Evolutionary conservation across 2,329 filamentous ascomycete species (phyloP).

Genomic region (Aspergillus ruber): DNA sequence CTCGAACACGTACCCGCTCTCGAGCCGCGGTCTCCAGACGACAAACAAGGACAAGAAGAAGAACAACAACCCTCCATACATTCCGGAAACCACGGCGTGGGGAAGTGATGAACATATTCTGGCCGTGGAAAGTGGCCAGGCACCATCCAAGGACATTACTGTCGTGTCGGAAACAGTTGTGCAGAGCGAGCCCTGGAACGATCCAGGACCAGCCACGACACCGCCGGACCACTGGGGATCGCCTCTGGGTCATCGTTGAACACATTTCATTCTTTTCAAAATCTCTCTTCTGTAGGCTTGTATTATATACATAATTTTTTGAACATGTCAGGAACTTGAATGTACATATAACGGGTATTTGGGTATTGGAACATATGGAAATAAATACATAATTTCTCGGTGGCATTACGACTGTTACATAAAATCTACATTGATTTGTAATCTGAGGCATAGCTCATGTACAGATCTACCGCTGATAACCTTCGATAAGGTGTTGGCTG

Average conservation of each 20-base stretch:
- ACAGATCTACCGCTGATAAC: no score
- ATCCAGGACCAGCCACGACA: not conserved
- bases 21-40: conserved; percentile 9
- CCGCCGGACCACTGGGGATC: conserved; percentile 11
- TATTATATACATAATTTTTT: no score
- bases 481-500: no score
- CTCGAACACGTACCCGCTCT: conserved; percentile 13
- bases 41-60: conserved; percentile 6
- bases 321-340: no score
- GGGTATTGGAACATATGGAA: no score
- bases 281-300: no score
- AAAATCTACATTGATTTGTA: no score
- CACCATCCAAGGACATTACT: conserved; percentile 15
- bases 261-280: no score
- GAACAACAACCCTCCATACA: not conserved
- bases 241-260: not conserved
- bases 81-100: conserved; percentile 15
- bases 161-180: conserved; percentile 22
- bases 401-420: no score
- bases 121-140: not conserved
- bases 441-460: no score
- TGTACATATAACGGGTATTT: no score
- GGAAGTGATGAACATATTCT: conserved; percentile 25
- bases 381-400: no score
- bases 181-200: conserved; percentile 14